Conservation (phyloP, 345 rosid species). For the Corchorus capsularis region DNA sequence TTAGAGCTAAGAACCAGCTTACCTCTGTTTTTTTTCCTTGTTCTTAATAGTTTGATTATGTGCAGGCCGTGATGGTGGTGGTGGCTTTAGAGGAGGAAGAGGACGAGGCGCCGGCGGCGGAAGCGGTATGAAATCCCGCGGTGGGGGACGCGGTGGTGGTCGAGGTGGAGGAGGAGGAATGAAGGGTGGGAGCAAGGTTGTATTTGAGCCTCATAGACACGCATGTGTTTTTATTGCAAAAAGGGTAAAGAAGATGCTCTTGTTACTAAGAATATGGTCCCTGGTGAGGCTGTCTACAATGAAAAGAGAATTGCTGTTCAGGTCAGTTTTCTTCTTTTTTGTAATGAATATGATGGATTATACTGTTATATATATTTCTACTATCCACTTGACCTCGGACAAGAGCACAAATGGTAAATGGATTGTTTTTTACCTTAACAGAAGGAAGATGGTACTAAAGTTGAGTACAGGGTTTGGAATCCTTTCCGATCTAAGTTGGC, state of each 20-base stretch:
- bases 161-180: slow-evolving; percentile 69
- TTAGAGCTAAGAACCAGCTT: too few relatives aligned
- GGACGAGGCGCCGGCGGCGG: slow-evolving; percentile 28
- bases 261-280: slow-evolving; percentile 86
- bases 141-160: slow-evolving; percentile 48
- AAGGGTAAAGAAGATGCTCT: slow-evolving; percentile 96
- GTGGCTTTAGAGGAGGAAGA: slow-evolving; percentile 44
- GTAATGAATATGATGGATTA: not conserved
- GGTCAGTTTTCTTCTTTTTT: slow-evolving; percentile 37
- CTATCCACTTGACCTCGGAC: not conserved
- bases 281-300: slow-evolving; percentile 93
- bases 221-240: slow-evolving; percentile 79
- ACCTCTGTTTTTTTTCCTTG: too few relatives aligned
- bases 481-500: slow-evolving; percentile 98
- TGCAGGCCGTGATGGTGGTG: slow-evolving; percentile 49
- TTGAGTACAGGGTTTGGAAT: slow-evolving; percentile 94
- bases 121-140: too few relatives aligned
- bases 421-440: slow-evolving; percentile 14
- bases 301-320: slow-evolving; percentile 89
- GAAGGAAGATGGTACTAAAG: slow-evolving; percentile 93
- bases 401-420: not conserved
- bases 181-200: slow-evolving; percentile 87
- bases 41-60: not conserved
- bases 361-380: too few relatives aligned
- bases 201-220: slow-evolving; percentile 89